phyloP scores from a whole-genome alignment of 1,139 yeast species.

The Pichia sp. region DNA sequence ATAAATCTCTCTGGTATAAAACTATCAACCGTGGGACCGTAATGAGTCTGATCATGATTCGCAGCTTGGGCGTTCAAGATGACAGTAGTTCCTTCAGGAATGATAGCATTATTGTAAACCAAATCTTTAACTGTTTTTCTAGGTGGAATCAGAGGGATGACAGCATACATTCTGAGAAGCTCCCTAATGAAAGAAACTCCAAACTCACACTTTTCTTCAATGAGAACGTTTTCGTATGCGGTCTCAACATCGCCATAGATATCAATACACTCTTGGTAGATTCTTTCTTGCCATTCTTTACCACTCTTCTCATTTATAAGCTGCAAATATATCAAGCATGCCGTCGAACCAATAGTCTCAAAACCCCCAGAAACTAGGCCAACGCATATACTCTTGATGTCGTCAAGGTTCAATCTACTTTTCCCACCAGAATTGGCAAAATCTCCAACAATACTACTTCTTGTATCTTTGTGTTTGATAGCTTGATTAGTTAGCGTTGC shows the following conservation, averaged over 20 bases:
- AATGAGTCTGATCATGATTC: conserved; percentile 47
- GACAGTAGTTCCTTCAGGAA: conserved; percentile 47
- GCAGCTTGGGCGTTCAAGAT: conserved; percentile 61
- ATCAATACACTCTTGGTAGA: conserved; percentile 30
- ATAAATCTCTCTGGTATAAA: conserved; percentile 55
- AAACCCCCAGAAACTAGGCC: conserved; percentile 33
- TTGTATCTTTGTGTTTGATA: conserved; percentile 20
- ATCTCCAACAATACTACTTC: conserved; percentile 23
- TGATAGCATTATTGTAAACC: conserved; percentile 29
- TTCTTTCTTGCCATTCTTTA: conserved; percentile 26
- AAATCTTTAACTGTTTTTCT: conserved; percentile 45
- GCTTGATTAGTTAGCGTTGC: conserved; percentile 27
- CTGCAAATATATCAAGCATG: conserved; percentile 15
- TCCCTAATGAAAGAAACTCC: conserved; percentile 51
- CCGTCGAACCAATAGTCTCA: conserved; percentile 20
- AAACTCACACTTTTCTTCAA: conserved; percentile 35
- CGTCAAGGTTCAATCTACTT: conserved; percentile 17
- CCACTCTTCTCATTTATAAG: conserved; percentile 14
- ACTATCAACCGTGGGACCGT: conserved; percentile 33
- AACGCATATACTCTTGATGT: conserved; percentile 34
- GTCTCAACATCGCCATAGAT: conserved; percentile 27
- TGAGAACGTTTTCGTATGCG: conserved; percentile 44
- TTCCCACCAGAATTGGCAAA: conserved; percentile 15
- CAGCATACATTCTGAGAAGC: conserved; percentile 51
- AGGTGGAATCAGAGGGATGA: conserved; percentile 58